Conservation (phyloP, 2,329 filamentous ascomycete genomes). For the Ceratocystis albifundus region DNA sequence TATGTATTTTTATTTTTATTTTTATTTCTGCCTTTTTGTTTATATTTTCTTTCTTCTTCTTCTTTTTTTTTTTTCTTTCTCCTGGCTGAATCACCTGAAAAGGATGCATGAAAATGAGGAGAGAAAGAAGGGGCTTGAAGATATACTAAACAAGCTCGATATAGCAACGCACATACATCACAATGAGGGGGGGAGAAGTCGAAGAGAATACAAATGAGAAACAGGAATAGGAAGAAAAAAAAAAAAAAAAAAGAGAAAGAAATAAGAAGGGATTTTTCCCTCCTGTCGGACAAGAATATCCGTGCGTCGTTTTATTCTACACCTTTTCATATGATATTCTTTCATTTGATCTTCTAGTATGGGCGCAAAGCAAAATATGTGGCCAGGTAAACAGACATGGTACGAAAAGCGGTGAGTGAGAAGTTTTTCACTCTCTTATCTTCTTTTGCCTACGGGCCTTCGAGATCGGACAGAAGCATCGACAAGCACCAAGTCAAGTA, state of each 20-base stretch:
- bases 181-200: background rate
- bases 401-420: conserved; percentile 9
- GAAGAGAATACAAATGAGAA: background rate
- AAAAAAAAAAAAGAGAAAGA: background rate
- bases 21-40: background rate
- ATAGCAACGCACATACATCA: background rate
- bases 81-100: background rate
- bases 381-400: background rate
- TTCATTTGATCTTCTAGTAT: background rate
- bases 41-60: background rate
- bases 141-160: background rate
- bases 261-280: background rate
- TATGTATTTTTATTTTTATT: background rate
- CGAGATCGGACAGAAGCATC: background rate
- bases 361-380: background rate
- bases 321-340: background rate
- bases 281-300: conserved; percentile 9
- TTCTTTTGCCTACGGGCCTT: background rate
- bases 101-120: background rate
- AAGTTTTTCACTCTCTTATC: conserved; percentile 4
- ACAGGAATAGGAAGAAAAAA: background rate
- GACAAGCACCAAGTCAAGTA: background rate
- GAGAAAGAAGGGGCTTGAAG: conserved; percentile 5
- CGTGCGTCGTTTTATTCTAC: background rate
- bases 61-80: background rate